These are phyloP conservation scores for Lepidium sativum DNA, from an alignment of 345 rosid species.

Conservation along the genomic window DNA sequence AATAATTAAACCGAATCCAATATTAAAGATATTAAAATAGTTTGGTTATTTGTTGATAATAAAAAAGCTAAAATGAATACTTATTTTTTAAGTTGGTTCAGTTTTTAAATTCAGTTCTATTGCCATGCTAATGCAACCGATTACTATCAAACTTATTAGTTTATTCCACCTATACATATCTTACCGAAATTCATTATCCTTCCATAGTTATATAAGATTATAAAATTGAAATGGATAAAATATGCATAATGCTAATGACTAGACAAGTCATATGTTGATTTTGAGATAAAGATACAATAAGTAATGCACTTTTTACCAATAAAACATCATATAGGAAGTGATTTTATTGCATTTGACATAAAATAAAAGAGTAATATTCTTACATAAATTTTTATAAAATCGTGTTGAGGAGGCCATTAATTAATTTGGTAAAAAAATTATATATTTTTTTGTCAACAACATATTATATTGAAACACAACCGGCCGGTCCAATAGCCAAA, in stretches of 20 bases:
- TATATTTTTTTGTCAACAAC: no score
- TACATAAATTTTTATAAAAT: background rate
- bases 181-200: background rate
- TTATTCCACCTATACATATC: slow-evolving; percentile 1
- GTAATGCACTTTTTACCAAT: background rate
- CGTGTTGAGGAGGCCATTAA: background rate
- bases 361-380: background rate
- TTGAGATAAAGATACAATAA: background rate
- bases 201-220: background rate
- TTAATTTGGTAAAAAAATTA: background rate
- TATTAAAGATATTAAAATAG: no score
- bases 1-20: no score
- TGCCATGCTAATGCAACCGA: background rate
- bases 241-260: background rate
- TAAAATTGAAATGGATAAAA: background rate
- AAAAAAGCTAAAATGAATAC: no score
- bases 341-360: background rate
- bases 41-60: no score
- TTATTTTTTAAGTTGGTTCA: no score
- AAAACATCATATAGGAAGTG: background rate
- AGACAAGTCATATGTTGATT: slow-evolving; percentile 4
- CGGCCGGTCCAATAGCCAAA: no score
- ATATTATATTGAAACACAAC: no score
- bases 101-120: no score
- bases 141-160: background rate